A percentile compares a stretch with the other conserved stretches of the same genome.
These are phyloP conservation scores for Quillaja saponaria DNA, from an alignment of 306 rosid species.

Conservation along the genomic window DNA sequence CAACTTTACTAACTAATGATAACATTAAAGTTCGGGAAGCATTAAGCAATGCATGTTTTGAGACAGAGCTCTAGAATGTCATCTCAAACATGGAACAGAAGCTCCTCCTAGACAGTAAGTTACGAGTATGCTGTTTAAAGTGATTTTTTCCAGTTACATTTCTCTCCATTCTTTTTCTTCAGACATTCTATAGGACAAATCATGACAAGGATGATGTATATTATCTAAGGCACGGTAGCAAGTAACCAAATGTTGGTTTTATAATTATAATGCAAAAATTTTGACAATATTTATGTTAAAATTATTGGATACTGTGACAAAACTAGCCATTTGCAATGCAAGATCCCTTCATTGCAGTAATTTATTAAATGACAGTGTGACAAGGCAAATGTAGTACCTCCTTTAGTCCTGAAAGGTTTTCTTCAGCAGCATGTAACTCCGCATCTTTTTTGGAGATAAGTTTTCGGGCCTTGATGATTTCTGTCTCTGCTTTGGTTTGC, in stretches of 20 bases:
- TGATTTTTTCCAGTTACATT: constrained; percentile 21
- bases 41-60: too few species aligned
- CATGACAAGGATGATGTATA: too few species aligned
- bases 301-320: constrained; percentile 3
- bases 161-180: too few species aligned
- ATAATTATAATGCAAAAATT: constrained; percentile 15
- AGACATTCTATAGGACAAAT: too few species aligned
- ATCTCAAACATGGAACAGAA: too few species aligned
- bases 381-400: constrained; percentile 59
- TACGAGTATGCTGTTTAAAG: constrained; percentile 1
- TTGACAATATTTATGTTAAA: constrained; percentile 7
- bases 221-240: too few species aligned
- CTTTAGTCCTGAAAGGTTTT: constrained; percentile 76
- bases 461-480: constrained; percentile 68
- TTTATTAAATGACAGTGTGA: constrained; percentile 30
- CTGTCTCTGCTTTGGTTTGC: constrained; percentile 79
- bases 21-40: too few species aligned
- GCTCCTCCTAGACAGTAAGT: background rate
- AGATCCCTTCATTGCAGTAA: constrained; percentile 22
- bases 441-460: constrained; percentile 70
- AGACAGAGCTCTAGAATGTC: too few species aligned
- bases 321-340: constrained; percentile 16
- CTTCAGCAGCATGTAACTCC: constrained; percentile 75
- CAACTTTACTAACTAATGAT: too few species aligned
- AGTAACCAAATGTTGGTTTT: constrained; percentile 3